A percentile compares a stretch with the other conserved stretches of the same genome.
Conservation (phyloP, 768 basidiomycete species). For the Boletus rufocinnamomeus region DNA sequence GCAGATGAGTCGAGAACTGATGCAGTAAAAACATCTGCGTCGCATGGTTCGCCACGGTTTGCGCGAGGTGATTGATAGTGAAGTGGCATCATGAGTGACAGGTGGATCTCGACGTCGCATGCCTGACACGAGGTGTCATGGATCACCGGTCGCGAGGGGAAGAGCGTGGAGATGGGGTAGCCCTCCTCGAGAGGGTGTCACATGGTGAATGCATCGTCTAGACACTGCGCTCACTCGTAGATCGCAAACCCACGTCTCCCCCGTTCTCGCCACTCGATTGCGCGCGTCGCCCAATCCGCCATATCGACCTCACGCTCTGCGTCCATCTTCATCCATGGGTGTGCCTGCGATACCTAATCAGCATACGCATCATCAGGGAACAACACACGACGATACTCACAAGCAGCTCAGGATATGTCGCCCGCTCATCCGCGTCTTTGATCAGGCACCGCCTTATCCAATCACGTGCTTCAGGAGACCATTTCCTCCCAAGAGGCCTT, state of each 20-base stretch:
- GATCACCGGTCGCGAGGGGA: conserved; percentile 28
- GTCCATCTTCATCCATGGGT: conserved; percentile 76
- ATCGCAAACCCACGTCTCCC: conserved; percentile 21
- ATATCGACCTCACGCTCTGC: conserved; percentile 71
- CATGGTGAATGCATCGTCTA: conserved; percentile 4
- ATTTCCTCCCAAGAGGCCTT: conserved; percentile 20
- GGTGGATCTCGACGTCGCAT: conserved; percentile 3
- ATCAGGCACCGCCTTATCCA: conserved; percentile 81
- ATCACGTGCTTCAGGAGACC: conserved; percentile 60
- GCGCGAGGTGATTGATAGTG: not conserved
- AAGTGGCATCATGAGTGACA: not conserved
- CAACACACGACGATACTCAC: conserved; percentile 40
- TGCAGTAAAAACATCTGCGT: not conserved
- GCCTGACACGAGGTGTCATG: conserved; percentile 1
- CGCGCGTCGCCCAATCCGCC: conserved; percentile 74
- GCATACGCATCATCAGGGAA: not conserved
- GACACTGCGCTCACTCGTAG: conserved; percentile 27
- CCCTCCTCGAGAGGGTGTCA: conserved; percentile 21
- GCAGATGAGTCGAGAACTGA: not conserved
- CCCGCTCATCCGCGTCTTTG: conserved; percentile 77
- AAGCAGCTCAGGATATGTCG: conserved; percentile 82
- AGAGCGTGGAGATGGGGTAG: conserved; percentile 22
- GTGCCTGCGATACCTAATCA: conserved; percentile 46
- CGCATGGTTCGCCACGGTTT: not conserved
- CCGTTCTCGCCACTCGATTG: conserved; percentile 42